phyloP scores from a whole-genome alignment of 306 rosid species.

The Vigna reflexopilosa region DNA sequence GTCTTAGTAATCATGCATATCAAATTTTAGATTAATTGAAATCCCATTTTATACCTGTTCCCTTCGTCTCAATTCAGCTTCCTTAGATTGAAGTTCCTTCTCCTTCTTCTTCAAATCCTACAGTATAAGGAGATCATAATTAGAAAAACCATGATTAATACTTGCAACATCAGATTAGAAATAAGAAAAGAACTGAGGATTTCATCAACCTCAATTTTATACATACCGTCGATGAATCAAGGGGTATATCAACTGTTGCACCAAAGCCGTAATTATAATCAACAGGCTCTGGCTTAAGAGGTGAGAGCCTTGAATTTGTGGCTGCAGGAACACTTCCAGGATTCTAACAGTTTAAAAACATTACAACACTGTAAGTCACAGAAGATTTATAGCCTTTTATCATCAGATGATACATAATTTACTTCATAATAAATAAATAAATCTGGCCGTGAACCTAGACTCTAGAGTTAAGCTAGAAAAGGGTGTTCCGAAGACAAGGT shows the following conservation, averaged over 20 bases:
- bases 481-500: conserved; percentile 17
- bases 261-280: conserved; percentile 84
- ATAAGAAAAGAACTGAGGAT: conserved; percentile 6
- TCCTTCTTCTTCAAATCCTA: conserved; percentile 92
- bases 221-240: conserved; percentile 71
- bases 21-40: neutral
- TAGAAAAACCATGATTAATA: conserved; percentile 28
- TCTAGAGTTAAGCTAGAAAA: conserved; percentile 22
- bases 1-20: neutral
- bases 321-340: conserved; percentile 73
- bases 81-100: conserved; percentile 95
- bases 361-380: conserved; percentile 6
- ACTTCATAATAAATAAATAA: conserved; percentile 17
- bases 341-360: conserved; percentile 59
- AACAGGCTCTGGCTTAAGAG: conserved; percentile 90
- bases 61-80: conserved; percentile 82
- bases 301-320: conserved; percentile 80
- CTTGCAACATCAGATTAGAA: conserved; percentile 24
- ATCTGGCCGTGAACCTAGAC: conserved; percentile 5
- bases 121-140: conserved; percentile 41
- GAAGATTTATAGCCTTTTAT: conserved; percentile 17
- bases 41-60: conserved; percentile 67
- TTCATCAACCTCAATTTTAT: conserved; percentile 41
- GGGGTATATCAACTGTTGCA: conserved; percentile 79
- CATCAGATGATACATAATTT: neutral